phyloP scores from a whole-genome alignment of 352 stramenopile species.

The Phytopythium litorale region DNA sequence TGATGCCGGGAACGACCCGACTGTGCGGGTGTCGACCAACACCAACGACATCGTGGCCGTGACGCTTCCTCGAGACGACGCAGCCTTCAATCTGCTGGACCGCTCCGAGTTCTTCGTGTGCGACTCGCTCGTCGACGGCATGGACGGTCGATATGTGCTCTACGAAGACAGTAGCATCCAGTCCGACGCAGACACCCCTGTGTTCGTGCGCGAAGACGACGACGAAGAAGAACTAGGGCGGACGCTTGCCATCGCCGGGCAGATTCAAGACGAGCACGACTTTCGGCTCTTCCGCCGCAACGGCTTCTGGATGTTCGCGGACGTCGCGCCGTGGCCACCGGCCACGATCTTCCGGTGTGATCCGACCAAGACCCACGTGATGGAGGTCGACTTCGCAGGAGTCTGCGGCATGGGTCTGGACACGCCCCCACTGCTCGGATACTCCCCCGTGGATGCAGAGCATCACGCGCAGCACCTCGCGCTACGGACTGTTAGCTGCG shows the following conservation, averaged over 20 bases:
- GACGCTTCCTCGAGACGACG: background rate
- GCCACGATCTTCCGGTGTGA: slow-evolving; percentile 61
- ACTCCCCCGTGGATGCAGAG: slow-evolving; percentile 22
- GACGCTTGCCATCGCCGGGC: background rate
- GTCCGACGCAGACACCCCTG: slow-evolving; percentile 30
- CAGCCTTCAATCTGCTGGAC: slow-evolving; percentile 18
- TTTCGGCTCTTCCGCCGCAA: slow-evolving; percentile 58
- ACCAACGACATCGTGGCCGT: background rate
- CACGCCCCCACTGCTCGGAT: slow-evolving; percentile 34
- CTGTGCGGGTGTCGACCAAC: background rate
- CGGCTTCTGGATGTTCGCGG: slow-evolving; percentile 65
- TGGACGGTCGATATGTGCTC: slow-evolving; percentile 55
- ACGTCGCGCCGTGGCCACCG: slow-evolving; percentile 50
- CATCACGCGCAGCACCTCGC: slow-evolving; percentile 15
- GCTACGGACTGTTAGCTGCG: slow-evolving; percentile 17
- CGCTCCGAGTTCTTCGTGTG: slow-evolving; percentile 54
- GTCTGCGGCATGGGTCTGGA: slow-evolving; percentile 29
- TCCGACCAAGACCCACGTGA: slow-evolving; percentile 33
- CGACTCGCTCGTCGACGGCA: slow-evolving; percentile 29
- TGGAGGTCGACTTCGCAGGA: slow-evolving; percentile 14
- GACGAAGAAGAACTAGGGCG: slow-evolving; percentile 9
- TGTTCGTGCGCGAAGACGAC: slow-evolving; percentile 44
- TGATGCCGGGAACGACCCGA: background rate
- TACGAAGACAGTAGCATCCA: slow-evolving; percentile 19
- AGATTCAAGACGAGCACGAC: slow-evolving; percentile 8